These are phyloP conservation scores for Pyrenochaeta sp. DNA, from an alignment of 2,329 filamentous ascomycete genomes.

Conservation along the genomic window DNA sequence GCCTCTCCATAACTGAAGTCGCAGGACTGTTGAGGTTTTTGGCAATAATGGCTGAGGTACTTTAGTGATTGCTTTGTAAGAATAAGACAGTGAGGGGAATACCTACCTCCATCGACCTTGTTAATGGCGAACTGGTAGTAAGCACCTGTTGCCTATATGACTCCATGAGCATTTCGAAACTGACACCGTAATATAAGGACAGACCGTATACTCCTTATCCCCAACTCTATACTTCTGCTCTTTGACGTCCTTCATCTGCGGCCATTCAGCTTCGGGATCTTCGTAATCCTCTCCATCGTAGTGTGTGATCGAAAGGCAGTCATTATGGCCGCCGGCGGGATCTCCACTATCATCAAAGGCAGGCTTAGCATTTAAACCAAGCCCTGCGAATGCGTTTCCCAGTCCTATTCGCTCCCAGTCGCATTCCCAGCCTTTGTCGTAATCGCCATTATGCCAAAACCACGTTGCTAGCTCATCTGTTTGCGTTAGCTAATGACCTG, in stretches of 20 bases:
- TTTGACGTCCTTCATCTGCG: background rate
- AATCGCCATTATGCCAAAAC: constrained; percentile 17
- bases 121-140: constrained; percentile 27
- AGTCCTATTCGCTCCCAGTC: constrained; percentile 13
- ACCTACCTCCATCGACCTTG: constrained; percentile 13
- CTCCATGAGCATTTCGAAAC: background rate
- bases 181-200: background rate
- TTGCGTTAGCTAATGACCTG: no score
- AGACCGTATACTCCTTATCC: constrained; percentile 21
- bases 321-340: constrained; percentile 11
- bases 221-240: constrained; percentile 25
- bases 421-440: constrained; percentile 6
- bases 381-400: constrained; percentile 7
- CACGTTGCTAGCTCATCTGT: constrained; percentile 17
- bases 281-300: constrained; percentile 9
- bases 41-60: constrained; percentile 12
- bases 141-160: constrained; percentile 21
- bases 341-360: constrained; percentile 6
- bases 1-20: constrained; percentile 3
- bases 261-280: constrained; percentile 1
- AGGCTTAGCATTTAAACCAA: constrained; percentile 16
- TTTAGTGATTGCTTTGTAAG: background rate
- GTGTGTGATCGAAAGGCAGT: constrained; percentile 17
- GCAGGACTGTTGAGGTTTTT: constrained; percentile 17
- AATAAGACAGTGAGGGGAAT: background rate